Conservation (phyloP, 225 moss, liverwort and hornwort genomes). For the Physcomitrium patens region DNA sequence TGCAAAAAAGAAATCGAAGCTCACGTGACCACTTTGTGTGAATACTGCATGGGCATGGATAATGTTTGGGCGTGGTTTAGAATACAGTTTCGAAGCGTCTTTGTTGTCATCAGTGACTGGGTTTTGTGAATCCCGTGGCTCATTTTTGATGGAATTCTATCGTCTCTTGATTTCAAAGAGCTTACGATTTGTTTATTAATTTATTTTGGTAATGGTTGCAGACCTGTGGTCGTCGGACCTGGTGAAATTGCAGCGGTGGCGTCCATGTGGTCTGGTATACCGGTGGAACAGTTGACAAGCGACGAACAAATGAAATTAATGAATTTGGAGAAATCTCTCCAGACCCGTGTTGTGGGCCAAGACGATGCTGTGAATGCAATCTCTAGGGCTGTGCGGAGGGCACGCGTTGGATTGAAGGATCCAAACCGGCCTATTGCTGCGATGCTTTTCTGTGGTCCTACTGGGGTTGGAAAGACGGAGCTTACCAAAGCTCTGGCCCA, state of each 20-base stretch:
- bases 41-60: no score
- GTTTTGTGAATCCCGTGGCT: no score
- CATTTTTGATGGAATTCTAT: not conserved
- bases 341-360: constrained; percentile 90
- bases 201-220: constrained; percentile 35
- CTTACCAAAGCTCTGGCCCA: constrained; percentile 91
- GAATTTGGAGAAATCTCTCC: constrained; percentile 82
- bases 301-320: constrained; percentile 88
- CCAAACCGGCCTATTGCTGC: constrained; percentile 97
- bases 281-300: constrained; percentile 83
- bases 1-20: no score
- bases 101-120: no score
- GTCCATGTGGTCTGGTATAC: constrained; percentile 97
- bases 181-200: constrained; percentile 9
- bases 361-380: constrained; percentile 94
- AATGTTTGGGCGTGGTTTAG: no score
- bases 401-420: constrained; percentile 94
- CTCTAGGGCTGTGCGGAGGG: constrained; percentile 90
- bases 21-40: no score
- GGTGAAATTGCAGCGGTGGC: constrained; percentile 94
- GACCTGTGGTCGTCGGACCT: constrained; percentile 95
- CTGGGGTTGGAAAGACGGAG: constrained; percentile 96
- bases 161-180: not conserved
- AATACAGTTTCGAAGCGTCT: no score
- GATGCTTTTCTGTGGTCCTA: constrained; percentile 98